Conservation (phyloP, 1,139 yeast species). For the Zygoascus sp. region DNA sequence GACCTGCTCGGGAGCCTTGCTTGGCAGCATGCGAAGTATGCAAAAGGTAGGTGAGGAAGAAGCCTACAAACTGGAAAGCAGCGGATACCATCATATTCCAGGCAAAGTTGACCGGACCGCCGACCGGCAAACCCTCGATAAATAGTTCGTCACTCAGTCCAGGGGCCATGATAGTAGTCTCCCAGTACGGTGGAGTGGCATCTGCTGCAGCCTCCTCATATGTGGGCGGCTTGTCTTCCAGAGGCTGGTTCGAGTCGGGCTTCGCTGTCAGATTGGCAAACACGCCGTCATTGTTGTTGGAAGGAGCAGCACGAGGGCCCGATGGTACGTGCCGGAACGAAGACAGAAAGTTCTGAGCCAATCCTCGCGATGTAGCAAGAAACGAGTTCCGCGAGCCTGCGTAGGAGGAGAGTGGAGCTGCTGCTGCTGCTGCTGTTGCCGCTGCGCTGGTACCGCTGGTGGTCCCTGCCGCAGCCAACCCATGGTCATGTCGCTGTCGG, state of each 20-base stretch:
- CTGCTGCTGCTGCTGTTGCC: background rate
- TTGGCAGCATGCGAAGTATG: conserved; percentile 98
- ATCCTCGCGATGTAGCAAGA: conserved; percentile 3
- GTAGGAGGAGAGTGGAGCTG: too few species aligned
- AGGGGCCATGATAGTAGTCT: conserved; percentile 77
- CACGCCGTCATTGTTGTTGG: conserved; percentile 77
- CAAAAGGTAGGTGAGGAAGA: conserved; percentile 78
- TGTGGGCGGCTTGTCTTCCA: conserved; percentile 68
- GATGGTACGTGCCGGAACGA: conserved; percentile 10
- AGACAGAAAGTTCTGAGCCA: conserved; percentile 12
- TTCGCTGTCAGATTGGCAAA: conserved; percentile 88
- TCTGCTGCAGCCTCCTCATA: conserved; percentile 96
- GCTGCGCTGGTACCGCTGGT: too few species aligned
- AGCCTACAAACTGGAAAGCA: conserved; percentile 92
- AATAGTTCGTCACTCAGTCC: conserved; percentile 82
- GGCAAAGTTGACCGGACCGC: conserved; percentile 74
- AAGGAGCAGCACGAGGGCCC: conserved; percentile 14
- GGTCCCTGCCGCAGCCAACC: too few species aligned
- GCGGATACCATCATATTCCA: conserved; percentile 89
- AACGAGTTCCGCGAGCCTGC: conserved; percentile 4
- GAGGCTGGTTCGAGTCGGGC: conserved; percentile 42
- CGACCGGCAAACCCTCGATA: conserved; percentile 96
- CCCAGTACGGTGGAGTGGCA: conserved; percentile 96
- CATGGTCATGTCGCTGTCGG: background rate
- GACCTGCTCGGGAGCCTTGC: conserved; percentile 90